Evolutionary conservation across 2,329 filamentous ascomycete genomes (phyloP).

Genomic region (Colletotrichum sp.): DNA sequence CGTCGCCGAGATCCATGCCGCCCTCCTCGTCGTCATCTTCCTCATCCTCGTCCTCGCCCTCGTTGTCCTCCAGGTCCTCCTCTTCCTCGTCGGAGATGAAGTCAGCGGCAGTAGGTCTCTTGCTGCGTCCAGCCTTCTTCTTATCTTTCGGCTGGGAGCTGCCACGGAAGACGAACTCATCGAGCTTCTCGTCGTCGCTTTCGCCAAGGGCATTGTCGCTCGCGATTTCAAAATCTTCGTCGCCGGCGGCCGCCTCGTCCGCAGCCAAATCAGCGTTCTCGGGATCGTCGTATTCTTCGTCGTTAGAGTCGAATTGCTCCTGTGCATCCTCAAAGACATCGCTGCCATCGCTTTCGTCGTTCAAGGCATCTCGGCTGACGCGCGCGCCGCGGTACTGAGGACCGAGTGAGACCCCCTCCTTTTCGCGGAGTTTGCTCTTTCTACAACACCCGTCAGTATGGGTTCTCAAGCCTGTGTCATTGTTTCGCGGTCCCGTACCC

Average conservation of each 20-base stretch:
- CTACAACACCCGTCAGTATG: slow-evolving; percentile 38
- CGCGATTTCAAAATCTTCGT: slow-evolving; percentile 64
- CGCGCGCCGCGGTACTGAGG: slow-evolving; percentile 80
- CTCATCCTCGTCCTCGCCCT: slow-evolving; percentile 42
- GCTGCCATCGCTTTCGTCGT: slow-evolving; percentile 39
- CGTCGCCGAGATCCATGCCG: slow-evolving; percentile 34
- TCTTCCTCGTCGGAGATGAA: slow-evolving; percentile 58
- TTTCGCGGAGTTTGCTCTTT: slow-evolving; percentile 83
- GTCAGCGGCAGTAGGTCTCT: slow-evolving; percentile 58
- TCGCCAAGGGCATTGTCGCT: slow-evolving; percentile 77
- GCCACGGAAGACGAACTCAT: slow-evolving; percentile 70
- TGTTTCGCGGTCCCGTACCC: slow-evolving; percentile 50
- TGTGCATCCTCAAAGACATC: slow-evolving; percentile 48
- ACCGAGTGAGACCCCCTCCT: slow-evolving; percentile 72
- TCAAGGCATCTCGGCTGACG: slow-evolving; percentile 71
- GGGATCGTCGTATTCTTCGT: slow-evolving; percentile 61
- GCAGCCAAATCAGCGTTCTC: slow-evolving; percentile 59
- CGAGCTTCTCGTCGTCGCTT: slow-evolving; percentile 84
- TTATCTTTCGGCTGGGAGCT: slow-evolving; percentile 55
- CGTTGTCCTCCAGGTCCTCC: slow-evolving; percentile 37
- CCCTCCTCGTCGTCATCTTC: slow-evolving; percentile 44
- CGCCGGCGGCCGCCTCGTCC: slow-evolving; percentile 49
- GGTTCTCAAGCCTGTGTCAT: background rate
- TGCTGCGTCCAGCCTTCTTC: slow-evolving; percentile 27
- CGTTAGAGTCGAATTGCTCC: slow-evolving; percentile 36